Percentiles rank a stretch among this genome's conserved stretches.
Conservation (phyloP, 2,329 filamentous ascomycete genomes). For the Xylariales sp. region DNA sequence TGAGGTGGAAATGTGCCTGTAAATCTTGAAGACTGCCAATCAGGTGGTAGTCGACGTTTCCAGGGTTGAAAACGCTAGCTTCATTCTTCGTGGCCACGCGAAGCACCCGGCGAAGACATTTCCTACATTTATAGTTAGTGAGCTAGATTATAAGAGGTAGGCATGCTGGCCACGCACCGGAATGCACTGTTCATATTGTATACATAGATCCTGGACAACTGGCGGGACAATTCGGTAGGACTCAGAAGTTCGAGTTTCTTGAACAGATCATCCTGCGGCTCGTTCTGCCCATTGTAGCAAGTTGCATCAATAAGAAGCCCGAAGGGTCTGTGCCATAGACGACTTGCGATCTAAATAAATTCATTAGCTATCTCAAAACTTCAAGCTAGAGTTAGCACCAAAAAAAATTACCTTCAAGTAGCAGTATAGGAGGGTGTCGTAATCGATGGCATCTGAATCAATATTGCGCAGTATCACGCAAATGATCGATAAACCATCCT, state of each 20-base stretch:
- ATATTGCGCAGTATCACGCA: constrained; percentile 66
- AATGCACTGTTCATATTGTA: constrained; percentile 73
- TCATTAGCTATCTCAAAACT: not conserved
- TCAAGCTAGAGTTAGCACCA: not conserved
- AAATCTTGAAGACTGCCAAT: constrained; percentile 63
- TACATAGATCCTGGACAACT: constrained; percentile 59
- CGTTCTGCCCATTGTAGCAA: constrained; percentile 64
- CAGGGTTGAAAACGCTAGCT: constrained; percentile 55
- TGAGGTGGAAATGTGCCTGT: constrained; percentile 62
- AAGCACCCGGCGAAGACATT: constrained; percentile 61
- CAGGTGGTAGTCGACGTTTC: constrained; percentile 62
- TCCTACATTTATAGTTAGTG: constrained; percentile 34
- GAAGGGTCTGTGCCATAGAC: constrained; percentile 66
- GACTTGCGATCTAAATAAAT: constrained; percentile 54
- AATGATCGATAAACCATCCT: constrained; percentile 65
- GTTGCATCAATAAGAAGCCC: constrained; percentile 65
- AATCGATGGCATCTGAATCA: constrained; percentile 60
- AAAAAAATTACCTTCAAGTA: constrained; percentile 64
- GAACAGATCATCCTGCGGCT: constrained; percentile 62
- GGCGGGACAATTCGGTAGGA: constrained; percentile 55
- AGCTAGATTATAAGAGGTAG: not conserved
- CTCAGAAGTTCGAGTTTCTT: constrained; percentile 59
- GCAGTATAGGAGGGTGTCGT: constrained; percentile 62
- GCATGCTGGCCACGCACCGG: constrained; percentile 33
- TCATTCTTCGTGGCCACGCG: constrained; percentile 59